Base-by-base conservation (phyloP, 495 filamentous ascomycete genomes). In the Hypomontagnella submonticulosa region DNA sequence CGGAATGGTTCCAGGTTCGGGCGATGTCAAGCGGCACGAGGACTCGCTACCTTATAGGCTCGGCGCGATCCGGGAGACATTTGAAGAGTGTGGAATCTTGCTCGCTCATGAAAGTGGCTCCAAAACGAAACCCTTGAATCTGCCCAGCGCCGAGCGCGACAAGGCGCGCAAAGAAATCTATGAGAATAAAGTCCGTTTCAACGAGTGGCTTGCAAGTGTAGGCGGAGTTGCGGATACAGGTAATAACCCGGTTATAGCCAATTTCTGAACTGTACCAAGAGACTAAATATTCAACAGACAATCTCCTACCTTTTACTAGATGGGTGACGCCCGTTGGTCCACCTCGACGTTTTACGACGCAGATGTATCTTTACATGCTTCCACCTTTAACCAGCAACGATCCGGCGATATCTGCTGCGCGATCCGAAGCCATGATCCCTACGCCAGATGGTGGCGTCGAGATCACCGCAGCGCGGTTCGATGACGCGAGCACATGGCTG, bases 281-380 rank as follows among this genome's bases (percentile, higher is more conserved):
- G 11, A 13, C 16, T 53, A 50, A 67, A 23, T 16, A 50, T 19
- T 34, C 15, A 7, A 41, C 40, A 83, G 89, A 88, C 0, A 77
- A 79, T 47, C 79, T 99, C 23, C 80, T 91, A 19, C 93, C 93
- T 0, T 97, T 96, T 73, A 96, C 92, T 0, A 87, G 89, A 49
- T 98, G 95, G 95, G 83, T 97, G 38, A 98, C 95, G 1, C 95
- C 95, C 0, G 76, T 79, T 2, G 82, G 84, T 61, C 76, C 89
- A 2, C 84, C 87, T 0, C 89, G 87, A 69, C 84, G 95, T 15
- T 99, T 92, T 72, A 89, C 89, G 1, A 97, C 93, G 6, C 92
- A 97, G 72, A 97, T 99, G 93, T 99, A 98, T 72, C 70, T 99
- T 6, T 95, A 97, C 75, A 90, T 97, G 77, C 82, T 97, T n/a